Percentiles rank a stretch among this genome's conserved stretches.
Evolutionary conservation across 2,329 filamentous ascomycete genomes (phyloP).

Genomic region (Ceratocystis cacaofunesta): DNA sequence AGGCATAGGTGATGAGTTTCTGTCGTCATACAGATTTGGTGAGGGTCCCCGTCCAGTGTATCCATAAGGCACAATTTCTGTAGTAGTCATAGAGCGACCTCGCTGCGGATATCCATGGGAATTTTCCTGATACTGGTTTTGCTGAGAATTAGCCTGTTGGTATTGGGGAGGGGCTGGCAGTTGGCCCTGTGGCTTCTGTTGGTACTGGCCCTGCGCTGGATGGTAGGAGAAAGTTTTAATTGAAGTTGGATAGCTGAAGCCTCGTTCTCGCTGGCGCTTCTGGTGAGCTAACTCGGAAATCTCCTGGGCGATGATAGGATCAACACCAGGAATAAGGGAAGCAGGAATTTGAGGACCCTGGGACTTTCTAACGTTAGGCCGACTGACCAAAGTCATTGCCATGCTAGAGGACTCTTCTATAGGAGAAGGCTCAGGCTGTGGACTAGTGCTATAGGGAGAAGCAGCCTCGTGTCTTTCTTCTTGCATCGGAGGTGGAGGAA

Average conservation of each 20-base stretch:
- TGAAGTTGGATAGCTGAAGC: conserved; percentile 30
- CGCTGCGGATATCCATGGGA: not conserved
- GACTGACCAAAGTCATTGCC: conserved; percentile 16
- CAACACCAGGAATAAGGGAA: conserved; percentile 46
- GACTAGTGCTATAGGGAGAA: not conserved
- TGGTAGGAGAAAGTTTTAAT: conserved; percentile 20
- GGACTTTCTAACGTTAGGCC: not conserved
- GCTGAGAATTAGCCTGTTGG: not conserved
- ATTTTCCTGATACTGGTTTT: not conserved
- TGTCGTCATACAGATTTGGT: conserved; percentile 4
- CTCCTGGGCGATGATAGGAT: conserved; percentile 40
- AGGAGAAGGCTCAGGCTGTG: conserved; percentile 5
- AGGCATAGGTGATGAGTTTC: not conserved
- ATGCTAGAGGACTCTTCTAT: conserved; percentile 17
- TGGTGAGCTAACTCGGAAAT: conserved; percentile 43
- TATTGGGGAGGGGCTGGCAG: conserved; percentile 17
- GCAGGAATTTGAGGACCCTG: conserved; percentile 34
- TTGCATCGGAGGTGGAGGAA: not conserved
- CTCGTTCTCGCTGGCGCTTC: conserved; percentile 34
- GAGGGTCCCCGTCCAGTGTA: conserved; percentile 13
- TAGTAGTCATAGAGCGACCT: conserved; percentile 15
- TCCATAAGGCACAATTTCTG: conserved; percentile 16
- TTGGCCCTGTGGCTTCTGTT: conserved; percentile 22
- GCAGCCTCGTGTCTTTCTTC: not conserved
- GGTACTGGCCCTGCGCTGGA: conserved; percentile 21